Percentiles rank a stretch among this genome's conserved stretches.
Conservation (phyloP, 1,284 basidiomycete genomes). For the Bjerkandera adusta region DNA sequence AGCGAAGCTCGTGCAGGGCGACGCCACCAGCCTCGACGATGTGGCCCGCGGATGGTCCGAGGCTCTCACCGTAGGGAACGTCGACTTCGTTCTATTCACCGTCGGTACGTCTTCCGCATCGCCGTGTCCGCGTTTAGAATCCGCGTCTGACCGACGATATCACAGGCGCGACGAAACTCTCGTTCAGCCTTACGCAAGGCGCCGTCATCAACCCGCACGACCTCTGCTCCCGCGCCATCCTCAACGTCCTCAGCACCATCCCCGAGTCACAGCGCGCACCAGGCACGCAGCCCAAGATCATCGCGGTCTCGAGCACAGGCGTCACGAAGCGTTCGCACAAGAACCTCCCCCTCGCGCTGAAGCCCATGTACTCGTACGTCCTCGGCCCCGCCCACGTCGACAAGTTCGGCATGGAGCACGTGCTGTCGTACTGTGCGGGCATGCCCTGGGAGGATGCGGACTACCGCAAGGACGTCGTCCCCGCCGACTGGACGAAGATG, state of each 20-base stretch:
- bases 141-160: slow-evolving; percentile 4
- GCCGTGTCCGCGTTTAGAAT: background rate
- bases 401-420: slow-evolving; percentile 54
- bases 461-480: slow-evolving; percentile 37
- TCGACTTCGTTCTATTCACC: slow-evolving; percentile 50
- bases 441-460: slow-evolving; percentile 44
- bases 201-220: slow-evolving; percentile 43
- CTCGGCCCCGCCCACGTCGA: slow-evolving; percentile 48
- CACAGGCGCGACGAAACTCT: slow-evolving; percentile 38
- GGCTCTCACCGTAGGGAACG: slow-evolving; percentile 30
- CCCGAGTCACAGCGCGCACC: slow-evolving; percentile 29
- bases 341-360: slow-evolving; percentile 46
- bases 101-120: slow-evolving; percentile 39
- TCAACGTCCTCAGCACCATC: slow-evolving; percentile 48
- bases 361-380: slow-evolving; percentile 43
- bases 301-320: slow-evolving; percentile 53
- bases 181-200: slow-evolving; percentile 42
- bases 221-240: slow-evolving; percentile 47
- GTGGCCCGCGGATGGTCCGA: slow-evolving; percentile 44
- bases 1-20: slow-evolving; percentile 47
- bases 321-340: slow-evolving; percentile 42
- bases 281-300: slow-evolving; percentile 42
- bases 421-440: slow-evolving; percentile 43
- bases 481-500: slow-evolving; percentile 37
- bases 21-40: slow-evolving; percentile 44